A percentile compares a stretch with the other conserved stretches of the same genome.
phyloP scores from a whole-genome alignment of 441 rosid species.

The Erodium texanum region DNA sequence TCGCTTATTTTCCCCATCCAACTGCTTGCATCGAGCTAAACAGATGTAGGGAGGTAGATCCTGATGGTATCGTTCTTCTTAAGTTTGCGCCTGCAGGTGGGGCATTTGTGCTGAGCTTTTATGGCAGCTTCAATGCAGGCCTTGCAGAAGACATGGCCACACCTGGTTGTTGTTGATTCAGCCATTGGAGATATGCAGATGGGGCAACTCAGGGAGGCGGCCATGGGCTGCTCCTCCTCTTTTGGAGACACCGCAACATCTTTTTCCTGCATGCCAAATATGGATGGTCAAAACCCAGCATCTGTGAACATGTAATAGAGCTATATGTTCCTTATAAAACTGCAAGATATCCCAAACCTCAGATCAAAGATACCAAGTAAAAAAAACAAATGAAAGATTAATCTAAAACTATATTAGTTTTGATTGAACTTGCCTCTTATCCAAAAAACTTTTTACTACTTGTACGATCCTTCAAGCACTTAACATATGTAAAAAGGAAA shows the following conservation, averaged over 20 bases:
- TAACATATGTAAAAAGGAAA: too few relatives aligned
- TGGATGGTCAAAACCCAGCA: background rate
- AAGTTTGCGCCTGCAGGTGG: background rate
- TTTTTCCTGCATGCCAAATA: conserved; percentile 2
- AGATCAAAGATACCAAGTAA: too few relatives aligned
- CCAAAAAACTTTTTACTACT: background rate
- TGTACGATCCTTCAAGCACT: too few relatives aligned
- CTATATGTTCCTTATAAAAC: too few relatives aligned
- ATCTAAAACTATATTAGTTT: background rate
- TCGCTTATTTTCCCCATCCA: too few relatives aligned
- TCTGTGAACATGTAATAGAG: too few relatives aligned
- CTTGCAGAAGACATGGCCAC: background rate
- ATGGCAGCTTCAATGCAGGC: background rate
- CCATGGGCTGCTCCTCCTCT: background rate
- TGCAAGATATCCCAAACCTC: too few relatives aligned
- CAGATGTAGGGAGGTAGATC: background rate
- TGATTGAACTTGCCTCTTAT: too few relatives aligned
- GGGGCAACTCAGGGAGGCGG: background rate
- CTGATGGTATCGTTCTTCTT: background rate
- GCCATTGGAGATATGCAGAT: background rate
- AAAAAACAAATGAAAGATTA: background rate
- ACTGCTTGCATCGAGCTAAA: background rate
- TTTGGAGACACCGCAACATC: background rate
- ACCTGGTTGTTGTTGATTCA: background rate
- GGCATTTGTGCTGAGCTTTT: conserved; percentile 3